Evolutionary conservation across 306 rosid species (phyloP).

Genomic region (Corylus avellana): DNA sequence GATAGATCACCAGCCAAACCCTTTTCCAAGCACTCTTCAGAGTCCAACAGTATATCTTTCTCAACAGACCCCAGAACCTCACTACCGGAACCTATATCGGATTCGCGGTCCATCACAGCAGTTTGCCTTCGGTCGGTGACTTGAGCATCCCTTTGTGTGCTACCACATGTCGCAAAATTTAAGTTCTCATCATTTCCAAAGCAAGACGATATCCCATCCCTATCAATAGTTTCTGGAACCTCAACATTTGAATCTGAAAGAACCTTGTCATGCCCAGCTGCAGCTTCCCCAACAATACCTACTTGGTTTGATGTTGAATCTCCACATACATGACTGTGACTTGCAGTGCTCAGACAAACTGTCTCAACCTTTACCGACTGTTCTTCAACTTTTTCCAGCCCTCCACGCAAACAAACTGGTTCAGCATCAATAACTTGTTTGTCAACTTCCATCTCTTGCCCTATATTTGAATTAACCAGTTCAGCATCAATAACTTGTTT

Average conservation of each 20-base stretch:
- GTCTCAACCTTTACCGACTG: not conserved
- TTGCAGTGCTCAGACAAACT: not conserved
- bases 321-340: not conserved
- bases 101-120: not conserved
- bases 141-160: constrained; percentile 3
- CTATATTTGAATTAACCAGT: constrained; percentile 21
- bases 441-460: not conserved
- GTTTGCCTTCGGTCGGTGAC: not conserved
- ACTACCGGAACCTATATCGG: not conserved
- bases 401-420: constrained; percentile 15
- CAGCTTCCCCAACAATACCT: not conserved
- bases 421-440: constrained; percentile 18
- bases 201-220: not conserved
- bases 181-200: not conserved
- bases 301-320: not conserved
- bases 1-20: constrained; percentile 21
- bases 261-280: not conserved
- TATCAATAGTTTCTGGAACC: not conserved
- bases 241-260: not conserved
- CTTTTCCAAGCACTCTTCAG: constrained; percentile 21
- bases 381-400: not conserved
- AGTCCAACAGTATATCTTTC: constrained; percentile 10
- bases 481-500: constrained; percentile 18
- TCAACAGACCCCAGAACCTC: constrained; percentile 21
- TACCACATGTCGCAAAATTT: not conserved